Conservation (phyloP, 305 asterid genomes). For the Rubia peregrina region DNA sequence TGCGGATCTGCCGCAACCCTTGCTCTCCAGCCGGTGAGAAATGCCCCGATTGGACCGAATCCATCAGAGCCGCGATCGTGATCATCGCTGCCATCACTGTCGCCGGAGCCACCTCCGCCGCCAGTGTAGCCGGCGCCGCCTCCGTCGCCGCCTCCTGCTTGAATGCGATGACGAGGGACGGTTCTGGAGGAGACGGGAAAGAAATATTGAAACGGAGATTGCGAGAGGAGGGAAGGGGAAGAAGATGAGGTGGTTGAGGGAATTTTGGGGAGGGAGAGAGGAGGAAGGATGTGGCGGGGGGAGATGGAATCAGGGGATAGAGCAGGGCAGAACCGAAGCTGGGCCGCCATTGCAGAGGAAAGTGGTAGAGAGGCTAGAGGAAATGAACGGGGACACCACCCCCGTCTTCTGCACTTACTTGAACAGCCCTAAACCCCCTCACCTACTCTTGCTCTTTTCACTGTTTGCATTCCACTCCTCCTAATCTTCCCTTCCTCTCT, state of each 20-base stretch:
- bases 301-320: neutral
- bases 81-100: conserved; percentile 16
- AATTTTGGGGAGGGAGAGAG: conserved; percentile 9
- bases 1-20: conserved; percentile 47
- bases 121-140: conserved; percentile 18
- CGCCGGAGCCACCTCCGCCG: conserved; percentile 13
- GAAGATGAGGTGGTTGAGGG: neutral
- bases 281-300: conserved; percentile 14
- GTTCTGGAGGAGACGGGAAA: conserved; percentile 8
- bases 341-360: conserved; percentile 27
- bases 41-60: conserved; percentile 41
- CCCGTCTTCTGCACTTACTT: neutral
- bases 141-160: conserved; percentile 16
- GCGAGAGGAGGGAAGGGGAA: neutral
- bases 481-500: too few species aligned
- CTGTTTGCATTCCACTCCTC: too few species aligned
- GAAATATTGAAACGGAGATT: neutral
- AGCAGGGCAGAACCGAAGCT: conserved; percentile 30
- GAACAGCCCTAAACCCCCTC: neutral
- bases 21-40: conserved; percentile 40
- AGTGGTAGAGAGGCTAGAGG: neutral
- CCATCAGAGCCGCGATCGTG: conserved; percentile 21
- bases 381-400: neutral
- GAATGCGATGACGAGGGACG: conserved; percentile 13
- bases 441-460: too few species aligned